Base-by-base conservation (phyloP, 805 yeast genomes). In the Kregervanrija pseudodelftensis region DNA sequence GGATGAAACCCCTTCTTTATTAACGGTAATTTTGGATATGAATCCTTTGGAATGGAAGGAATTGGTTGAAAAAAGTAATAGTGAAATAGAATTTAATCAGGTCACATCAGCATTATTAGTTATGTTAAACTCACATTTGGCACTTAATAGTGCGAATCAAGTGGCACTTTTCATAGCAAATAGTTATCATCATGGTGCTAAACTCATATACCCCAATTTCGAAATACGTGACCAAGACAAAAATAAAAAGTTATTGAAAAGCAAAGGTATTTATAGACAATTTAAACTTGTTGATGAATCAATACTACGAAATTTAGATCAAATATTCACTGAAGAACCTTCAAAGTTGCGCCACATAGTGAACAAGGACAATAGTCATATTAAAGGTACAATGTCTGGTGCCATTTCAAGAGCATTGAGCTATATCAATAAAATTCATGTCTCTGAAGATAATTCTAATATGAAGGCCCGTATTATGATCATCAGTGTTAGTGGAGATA, bases 381-480 rank as follows among this genome's bases (percentile, higher is more conserved):
- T 69, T 31, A 70, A 72, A 42, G 73, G 79, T 33, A 66, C 80
- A 2, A 65, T 87, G 7, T 72, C 93, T 0, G 89, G 93, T 0
- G 95, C 96, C 0, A 68, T 93, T 45, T 82, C 95, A 36, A 71
- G 84, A 59, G 93, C 95, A 4, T 69, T 93, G 39, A 72, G 95
- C 1, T 83, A 86, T 55, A 81, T 89, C 35, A 86, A 89, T 62
- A 74, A 88, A 44, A 65, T 77, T 57, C 71, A 79, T 9, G 74
- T 70, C 28, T 64, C 75, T 14, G 77, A 75, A 11, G 72, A 67
- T 12, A 42, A 35, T 10, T 56, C 73, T 16, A 63, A 65, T 60
- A 61, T 85, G 46, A 80, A 83, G 41, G 80, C 96, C 0, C 73
- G 90, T 40, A 66, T 84, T 7, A 54, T 85, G 48, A 72, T 82